Evolutionary conservation across 225 moss, liverwort and hornwort species (phyloP).

Genomic region (Pseudoscleropodium purum): DNA sequence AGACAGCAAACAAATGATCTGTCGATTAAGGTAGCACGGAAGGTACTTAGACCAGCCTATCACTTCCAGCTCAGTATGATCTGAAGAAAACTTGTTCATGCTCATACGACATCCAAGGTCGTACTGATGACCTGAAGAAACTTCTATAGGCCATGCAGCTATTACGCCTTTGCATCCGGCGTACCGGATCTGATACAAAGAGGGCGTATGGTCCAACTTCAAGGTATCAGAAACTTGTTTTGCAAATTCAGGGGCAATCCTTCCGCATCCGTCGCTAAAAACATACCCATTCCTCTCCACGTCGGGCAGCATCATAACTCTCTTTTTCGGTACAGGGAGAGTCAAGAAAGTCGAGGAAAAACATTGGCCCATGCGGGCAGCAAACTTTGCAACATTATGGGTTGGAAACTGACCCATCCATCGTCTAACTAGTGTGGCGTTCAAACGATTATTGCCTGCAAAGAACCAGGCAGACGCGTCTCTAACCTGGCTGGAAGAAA

Average conservation of each 20-base stretch:
- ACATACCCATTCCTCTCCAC: constrained; percentile 43
- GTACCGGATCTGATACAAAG: constrained; percentile 85
- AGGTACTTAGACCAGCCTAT: constrained; percentile 69
- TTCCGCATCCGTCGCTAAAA: constrained; percentile 90
- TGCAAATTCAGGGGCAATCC: constrained; percentile 56
- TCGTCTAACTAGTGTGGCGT: constrained; percentile 19
- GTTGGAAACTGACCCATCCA: constrained; percentile 91
- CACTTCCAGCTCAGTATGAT: constrained; percentile 72
- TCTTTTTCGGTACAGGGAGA: constrained; percentile 10
- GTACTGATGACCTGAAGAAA: neutral
- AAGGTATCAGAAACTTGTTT: constrained; percentile 36
- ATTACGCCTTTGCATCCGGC: constrained; percentile 89
- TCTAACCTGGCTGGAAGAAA: constrained; percentile 63
- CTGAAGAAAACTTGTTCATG: constrained; percentile 62
- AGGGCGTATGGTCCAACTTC: constrained; percentile 46
- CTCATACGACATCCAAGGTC: constrained; percentile 64
- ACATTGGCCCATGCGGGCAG: constrained; percentile 93
- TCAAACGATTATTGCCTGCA: constrained; percentile 14
- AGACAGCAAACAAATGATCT: constrained; percentile 73
- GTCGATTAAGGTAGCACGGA: constrained; percentile 73
- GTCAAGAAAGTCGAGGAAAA: constrained; percentile 73
- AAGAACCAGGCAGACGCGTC: constrained; percentile 86
- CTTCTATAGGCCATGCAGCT: constrained; percentile 52
- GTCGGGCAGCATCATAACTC: constrained; percentile 29
- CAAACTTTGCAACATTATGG: constrained; percentile 65